phyloP scores from a whole-genome alignment of 306 rosid genomes.

The Citrullus amarus region DNA sequence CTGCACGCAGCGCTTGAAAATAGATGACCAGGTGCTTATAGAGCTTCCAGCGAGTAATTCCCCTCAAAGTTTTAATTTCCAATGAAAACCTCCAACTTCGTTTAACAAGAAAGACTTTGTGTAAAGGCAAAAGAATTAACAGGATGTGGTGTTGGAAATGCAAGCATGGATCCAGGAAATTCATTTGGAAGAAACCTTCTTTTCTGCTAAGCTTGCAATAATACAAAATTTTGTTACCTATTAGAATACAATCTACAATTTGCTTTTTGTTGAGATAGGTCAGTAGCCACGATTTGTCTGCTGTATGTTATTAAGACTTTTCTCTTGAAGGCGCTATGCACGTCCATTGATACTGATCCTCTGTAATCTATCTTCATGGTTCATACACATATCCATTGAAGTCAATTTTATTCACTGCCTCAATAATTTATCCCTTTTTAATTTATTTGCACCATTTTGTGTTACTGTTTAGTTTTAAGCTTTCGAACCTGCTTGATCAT shows the following conservation, averaged over 20 bases:
- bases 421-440: background rate
- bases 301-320: too few relatives aligned
- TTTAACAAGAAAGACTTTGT: background rate
- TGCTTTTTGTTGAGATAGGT: background rate
- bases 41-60: background rate
- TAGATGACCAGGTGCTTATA: background rate
- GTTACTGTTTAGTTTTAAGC: background rate
- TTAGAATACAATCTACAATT: background rate
- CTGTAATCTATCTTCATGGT: background rate
- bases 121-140: background rate
- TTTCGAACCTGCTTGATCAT: constrained; percentile 10
- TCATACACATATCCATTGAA: background rate
- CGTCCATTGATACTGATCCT: too few relatives aligned
- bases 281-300: background rate
- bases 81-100: background rate
- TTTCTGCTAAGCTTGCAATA: background rate
- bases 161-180: background rate
- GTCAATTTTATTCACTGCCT: background rate
- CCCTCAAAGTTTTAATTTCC: background rate
- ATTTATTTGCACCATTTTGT: background rate
- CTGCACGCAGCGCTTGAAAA: background rate
- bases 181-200: background rate
- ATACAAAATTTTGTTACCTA: background rate
- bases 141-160: background rate
- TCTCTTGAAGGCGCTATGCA: too few relatives aligned